phyloP scores from a whole-genome alignment of 1,284 basidiomycete species.

The Inonotus obliquus region DNA sequence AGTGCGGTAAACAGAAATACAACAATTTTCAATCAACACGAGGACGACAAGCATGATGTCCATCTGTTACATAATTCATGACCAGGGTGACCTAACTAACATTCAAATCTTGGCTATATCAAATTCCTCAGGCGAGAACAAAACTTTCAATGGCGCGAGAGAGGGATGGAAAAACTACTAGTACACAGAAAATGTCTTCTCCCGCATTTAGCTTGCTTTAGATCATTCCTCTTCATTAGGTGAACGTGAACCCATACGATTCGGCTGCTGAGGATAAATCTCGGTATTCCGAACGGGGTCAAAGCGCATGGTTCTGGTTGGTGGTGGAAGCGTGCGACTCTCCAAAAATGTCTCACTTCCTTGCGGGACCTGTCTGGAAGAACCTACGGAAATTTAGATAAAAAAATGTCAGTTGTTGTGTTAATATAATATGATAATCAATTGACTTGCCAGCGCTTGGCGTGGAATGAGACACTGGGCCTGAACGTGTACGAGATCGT shows the following conservation, averaged over 20 bases:
- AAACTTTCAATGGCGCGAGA: not conserved
- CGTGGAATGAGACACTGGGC: not conserved
- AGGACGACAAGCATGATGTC: not conserved
- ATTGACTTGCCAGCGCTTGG: not conserved
- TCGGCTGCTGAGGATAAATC: not conserved
- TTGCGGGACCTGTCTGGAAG: conserved; percentile 3
- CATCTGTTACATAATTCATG: not conserved
- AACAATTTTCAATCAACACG: too few species aligned
- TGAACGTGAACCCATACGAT: conserved; percentile 8
- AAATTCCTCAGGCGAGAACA: not conserved
- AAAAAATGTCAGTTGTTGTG: not conserved
- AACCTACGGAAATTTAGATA: not conserved
- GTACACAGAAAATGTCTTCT: not conserved
- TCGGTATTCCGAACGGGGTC: conserved; percentile 16
- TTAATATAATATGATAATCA: not conserved
- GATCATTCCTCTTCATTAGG: conserved; percentile 5
- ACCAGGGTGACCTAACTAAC: not conserved
- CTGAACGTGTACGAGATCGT: conserved; percentile 4
- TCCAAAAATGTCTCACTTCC: not conserved
- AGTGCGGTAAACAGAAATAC: too few species aligned
- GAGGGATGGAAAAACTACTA: not conserved
- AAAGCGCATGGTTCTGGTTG: conserved; percentile 11
- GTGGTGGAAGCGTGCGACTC: conserved; percentile 3
- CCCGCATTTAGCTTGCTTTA: not conserved
- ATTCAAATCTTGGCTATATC: not conserved